Conservation (phyloP, 257 asterid species). For the Nicotiana sylvestris region DNA sequence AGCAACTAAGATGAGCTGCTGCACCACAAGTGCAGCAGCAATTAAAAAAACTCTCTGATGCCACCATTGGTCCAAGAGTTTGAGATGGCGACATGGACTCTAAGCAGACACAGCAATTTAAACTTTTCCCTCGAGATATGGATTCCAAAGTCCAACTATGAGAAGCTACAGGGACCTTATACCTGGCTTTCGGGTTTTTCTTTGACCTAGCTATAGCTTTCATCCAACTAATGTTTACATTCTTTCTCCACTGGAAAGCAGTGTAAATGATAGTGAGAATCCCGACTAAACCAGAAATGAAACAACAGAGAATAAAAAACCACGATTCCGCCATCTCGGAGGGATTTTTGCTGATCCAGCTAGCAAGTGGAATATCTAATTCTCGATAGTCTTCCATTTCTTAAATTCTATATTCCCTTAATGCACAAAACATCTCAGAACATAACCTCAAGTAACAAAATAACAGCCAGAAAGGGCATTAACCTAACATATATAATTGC, state of each 20-base stretch:
- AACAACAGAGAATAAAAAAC: constrained; percentile 64
- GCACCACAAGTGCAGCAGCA: constrained; percentile 77
- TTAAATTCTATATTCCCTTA: constrained; percentile 23
- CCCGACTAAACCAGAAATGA: constrained; percentile 70
- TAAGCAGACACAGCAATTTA: constrained; percentile 85
- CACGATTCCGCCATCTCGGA: constrained; percentile 70
- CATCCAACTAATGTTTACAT: constrained; percentile 83
- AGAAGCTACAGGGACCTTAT: constrained; percentile 62
- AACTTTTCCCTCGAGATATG: constrained; percentile 67
- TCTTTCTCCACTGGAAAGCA: constrained; percentile 93
- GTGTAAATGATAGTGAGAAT: constrained; percentile 69
- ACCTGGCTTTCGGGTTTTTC: constrained; percentile 73
- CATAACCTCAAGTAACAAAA: neutral
- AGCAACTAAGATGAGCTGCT: constrained; percentile 82
- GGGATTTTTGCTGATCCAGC: constrained; percentile 65
- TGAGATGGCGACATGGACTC: constrained; percentile 75
- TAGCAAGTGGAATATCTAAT: constrained; percentile 46
- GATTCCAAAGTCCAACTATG: constrained; percentile 84
- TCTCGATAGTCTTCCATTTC: constrained; percentile 75
- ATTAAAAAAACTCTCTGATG: constrained; percentile 68
- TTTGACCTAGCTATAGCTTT: constrained; percentile 93
- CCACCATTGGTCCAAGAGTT: constrained; percentile 58
- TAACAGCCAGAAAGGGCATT: neutral
- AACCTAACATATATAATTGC: neutral
- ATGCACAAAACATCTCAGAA: constrained; percentile 15